These are phyloP conservation scores for Drechmeria coniospora DNA, from an alignment of 2,329 filamentous ascomycete species.

Conservation along the genomic window DNA sequence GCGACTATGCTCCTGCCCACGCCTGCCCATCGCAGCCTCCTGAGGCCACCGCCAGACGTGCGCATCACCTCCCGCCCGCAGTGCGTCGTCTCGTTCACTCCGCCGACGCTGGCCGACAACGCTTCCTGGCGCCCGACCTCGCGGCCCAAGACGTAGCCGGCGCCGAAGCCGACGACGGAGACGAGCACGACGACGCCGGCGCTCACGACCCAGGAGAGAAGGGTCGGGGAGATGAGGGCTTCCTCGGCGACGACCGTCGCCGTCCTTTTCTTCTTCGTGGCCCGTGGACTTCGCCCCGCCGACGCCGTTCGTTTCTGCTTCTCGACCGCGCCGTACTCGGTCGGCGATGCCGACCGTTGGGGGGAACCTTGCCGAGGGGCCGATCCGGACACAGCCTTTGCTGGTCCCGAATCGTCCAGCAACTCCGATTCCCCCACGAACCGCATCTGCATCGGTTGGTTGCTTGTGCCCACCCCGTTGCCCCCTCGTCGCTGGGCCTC, in stretches of 20 bases:
- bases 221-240: slow-evolving; percentile 38
- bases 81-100: slow-evolving; percentile 28
- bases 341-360: too few relatives aligned
- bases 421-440: slow-evolving; percentile 47
- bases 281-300: slow-evolving; percentile 24
- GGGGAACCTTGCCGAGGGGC: too few relatives aligned
- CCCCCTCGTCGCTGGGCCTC: slow-evolving; percentile 19
- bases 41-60: slow-evolving; percentile 33
- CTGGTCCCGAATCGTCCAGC: slow-evolving; percentile 19
- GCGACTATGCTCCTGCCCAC: slow-evolving; percentile 36
- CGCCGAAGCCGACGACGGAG: slow-evolving; percentile 53
- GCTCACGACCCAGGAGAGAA: slow-evolving; percentile 49
- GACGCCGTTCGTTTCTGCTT: slow-evolving; percentile 35
- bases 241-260: slow-evolving; percentile 18
- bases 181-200: slow-evolving; percentile 54
- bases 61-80: slow-evolving; percentile 39
- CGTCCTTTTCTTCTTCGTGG: slow-evolving; percentile 45
- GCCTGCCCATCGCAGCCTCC: slow-evolving; percentile 38
- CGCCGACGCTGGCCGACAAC: slow-evolving; percentile 24
- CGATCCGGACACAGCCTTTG: slow-evolving; percentile 5
- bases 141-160: slow-evolving; percentile 51
- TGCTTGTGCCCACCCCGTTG: slow-evolving; percentile 27
- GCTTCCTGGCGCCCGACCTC: slow-evolving; percentile 49
- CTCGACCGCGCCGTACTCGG: too few relatives aligned
- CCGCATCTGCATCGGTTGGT: slow-evolving; percentile 41